phyloP scores from a whole-genome alignment of 2,329 filamentous ascomycete species.

The Aspergillus sp. region DNA sequence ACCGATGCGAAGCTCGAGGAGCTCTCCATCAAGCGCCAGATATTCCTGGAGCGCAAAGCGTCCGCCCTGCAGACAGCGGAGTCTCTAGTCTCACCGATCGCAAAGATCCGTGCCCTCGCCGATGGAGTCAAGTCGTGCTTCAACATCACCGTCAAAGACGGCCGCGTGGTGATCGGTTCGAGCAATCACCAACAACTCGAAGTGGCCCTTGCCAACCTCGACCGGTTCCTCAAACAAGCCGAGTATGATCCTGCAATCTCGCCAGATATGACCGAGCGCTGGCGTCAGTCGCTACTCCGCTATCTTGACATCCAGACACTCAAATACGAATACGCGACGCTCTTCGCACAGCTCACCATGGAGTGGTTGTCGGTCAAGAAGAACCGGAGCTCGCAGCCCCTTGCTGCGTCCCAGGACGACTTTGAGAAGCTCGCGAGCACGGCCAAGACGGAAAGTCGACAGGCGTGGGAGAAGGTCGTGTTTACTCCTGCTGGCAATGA shows the following conservation, averaged over 20 bases:
- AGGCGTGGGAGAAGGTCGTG: conserved; percentile 8
- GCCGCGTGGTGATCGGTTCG: neutral
- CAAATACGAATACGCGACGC: conserved; percentile 14
- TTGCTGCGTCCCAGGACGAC: conserved; percentile 1
- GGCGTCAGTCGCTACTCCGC: conserved; percentile 5
- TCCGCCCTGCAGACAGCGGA: neutral
- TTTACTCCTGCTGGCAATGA: conserved; percentile 6
- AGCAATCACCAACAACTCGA: conserved; percentile 1
- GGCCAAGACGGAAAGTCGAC: conserved; percentile 5
- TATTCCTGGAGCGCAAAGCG: conserved; percentile 8
- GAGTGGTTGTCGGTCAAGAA: conserved; percentile 13
- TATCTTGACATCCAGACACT: conserved; percentile 10
- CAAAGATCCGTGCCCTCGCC: conserved; percentile 1
- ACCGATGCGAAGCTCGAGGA: conserved; percentile 13
- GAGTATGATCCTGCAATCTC: conserved; percentile 13
- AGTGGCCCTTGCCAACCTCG: conserved; percentile 5
- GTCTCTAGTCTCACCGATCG: neutral
- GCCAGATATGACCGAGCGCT: conserved; percentile 4
- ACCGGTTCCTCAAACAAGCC: conserved; percentile 13
- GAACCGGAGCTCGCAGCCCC: neutral
- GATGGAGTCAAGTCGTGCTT: conserved; percentile 12
- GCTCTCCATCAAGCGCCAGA: conserved; percentile 12
- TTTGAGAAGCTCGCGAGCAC: conserved; percentile 1
- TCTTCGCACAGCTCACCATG: conserved; percentile 13
- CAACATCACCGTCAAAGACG: conserved; percentile 3